Conservation (phyloP, 345 rosid species). For the Lepidium aucheri region DNA sequence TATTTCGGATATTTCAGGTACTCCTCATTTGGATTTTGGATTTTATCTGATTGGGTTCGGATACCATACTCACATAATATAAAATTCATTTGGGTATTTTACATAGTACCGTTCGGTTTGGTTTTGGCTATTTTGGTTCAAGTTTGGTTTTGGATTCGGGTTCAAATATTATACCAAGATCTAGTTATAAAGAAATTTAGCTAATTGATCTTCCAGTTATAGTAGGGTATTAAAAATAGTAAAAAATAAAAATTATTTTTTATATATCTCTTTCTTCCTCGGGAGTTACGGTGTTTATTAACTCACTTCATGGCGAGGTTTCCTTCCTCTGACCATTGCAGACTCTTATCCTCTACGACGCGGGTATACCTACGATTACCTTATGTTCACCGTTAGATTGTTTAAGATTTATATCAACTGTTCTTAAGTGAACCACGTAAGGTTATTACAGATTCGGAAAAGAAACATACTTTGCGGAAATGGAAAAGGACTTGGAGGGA, state of each 20-base stretch:
- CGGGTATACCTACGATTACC: neutral
- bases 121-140: too few relatives aligned
- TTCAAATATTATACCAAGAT: too few relatives aligned
- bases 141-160: too few relatives aligned
- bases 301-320: constrained; percentile 10
- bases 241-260: neutral
- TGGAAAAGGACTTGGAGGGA: constrained; percentile 5
- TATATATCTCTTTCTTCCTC: neutral
- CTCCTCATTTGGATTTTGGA: too few relatives aligned
- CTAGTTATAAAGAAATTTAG: too few relatives aligned
- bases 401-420: neutral
- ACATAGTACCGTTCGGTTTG: too few relatives aligned
- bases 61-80: too few relatives aligned
- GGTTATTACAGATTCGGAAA: neutral
- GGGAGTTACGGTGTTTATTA: constrained; percentile 11
- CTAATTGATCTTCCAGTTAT: too few relatives aligned
- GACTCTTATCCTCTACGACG: neutral
- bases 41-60: too few relatives aligned
- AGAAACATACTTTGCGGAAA: neutral
- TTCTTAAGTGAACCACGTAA: neutral
- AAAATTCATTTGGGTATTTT: too few relatives aligned
- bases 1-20: too few relatives aligned
- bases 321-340: constrained; percentile 1
- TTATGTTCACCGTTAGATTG: neutral
- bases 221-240: too few relatives aligned